Evolutionary conservation across 2,329 filamentous ascomycete genomes (phyloP).

Genomic region (Aspergillus novoparasiticus): DNA sequence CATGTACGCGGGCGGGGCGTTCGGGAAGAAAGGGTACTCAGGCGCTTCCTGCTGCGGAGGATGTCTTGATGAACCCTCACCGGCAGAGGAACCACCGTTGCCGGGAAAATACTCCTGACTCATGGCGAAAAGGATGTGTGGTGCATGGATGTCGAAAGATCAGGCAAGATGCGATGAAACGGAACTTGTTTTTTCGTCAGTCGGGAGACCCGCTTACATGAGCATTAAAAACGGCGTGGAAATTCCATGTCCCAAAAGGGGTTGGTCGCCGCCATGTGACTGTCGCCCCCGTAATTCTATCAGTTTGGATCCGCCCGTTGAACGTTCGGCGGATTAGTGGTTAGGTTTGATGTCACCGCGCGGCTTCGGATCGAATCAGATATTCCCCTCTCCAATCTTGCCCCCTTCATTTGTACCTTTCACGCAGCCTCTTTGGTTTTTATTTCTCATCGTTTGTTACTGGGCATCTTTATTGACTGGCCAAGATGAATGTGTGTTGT

Average conservation of each 20-base stretch:
- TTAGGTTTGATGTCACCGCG: constrained; percentile 3
- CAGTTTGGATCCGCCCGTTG: not conserved
- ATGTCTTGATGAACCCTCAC: constrained; percentile 40
- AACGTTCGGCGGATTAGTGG: not conserved
- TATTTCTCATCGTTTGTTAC: not conserved
- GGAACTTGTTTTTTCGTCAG: constrained; percentile 6
- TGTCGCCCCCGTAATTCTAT: not conserved
- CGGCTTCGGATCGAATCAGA: not conserved
- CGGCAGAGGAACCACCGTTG: constrained; percentile 36
- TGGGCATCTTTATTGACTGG: not conserved
- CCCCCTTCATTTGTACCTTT: not conserved
- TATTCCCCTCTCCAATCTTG: not conserved
- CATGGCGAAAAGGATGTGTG: constrained; percentile 32
- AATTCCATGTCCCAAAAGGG: constrained; percentile 18
- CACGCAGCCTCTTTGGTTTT: not conserved
- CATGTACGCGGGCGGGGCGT: constrained; percentile 69
- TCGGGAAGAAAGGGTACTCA: constrained; percentile 31
- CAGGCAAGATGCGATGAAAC: constrained; percentile 9
- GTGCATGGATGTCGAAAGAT: constrained; percentile 16
- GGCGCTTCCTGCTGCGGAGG: constrained; percentile 28
- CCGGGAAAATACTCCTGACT: constrained; percentile 46
- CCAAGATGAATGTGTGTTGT: constrained; percentile 18
- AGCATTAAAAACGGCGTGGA: not conserved
- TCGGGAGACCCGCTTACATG: constrained; percentile 8
- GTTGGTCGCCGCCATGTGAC: constrained; percentile 18